Evolutionary conservation across 805 yeast species (phyloP), one percentile per base, ranked within the genome.

Genomic region (Scheffersomyces stipitis): DNA sequence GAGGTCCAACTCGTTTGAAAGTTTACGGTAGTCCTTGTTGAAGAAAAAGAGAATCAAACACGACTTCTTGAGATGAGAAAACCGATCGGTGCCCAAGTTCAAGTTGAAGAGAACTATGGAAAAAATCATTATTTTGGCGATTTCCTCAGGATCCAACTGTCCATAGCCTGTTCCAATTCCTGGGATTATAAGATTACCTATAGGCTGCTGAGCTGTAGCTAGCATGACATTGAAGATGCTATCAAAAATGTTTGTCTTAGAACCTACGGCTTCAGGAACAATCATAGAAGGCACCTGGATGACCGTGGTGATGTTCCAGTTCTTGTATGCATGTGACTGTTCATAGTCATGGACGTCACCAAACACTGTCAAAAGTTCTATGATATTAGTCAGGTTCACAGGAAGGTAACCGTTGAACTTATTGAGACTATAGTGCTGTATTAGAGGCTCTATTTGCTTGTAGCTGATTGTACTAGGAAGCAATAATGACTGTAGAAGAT

Each of bases 151-250:
- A 23, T 45, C 48, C 14, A 56, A 26, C 2, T 41, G 40, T 4
- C 63, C 63, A 37, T 47, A 51, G 1, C 63, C 63, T 3, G 61
- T 51, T 5, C 61, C 63, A 8, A 58, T 38, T 2, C 56, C 61
- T 2, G 63, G 63, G n/a, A 57, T 37, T 5, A 58, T 34, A 26
- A 54, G 30, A 26, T 44, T 46, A 6, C 34, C 38, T 4, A 40
- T n/a, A 7, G 20, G 2, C 16, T 28, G n/a, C 18, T 26, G 36
- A 8, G 32, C 26, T 4, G 15, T 16, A 3, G 41, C 33, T 22
- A 38, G 18, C 14, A 57, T 32, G 17, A 50, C 29, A 38, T 48
- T 53, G 62, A 62, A 58, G 22, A 48, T 29, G 18, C 43, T 41
- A 31, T 55, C 46, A 26, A 58, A 56, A 18, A 56, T 37, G 5